A percentile compares a stretch with the other conserved stretches of the same genome.
These are phyloP conservation scores for Calycina herbarum DNA, from an alignment of 2,329 filamentous ascomycete species.

Conservation along the genomic window DNA sequence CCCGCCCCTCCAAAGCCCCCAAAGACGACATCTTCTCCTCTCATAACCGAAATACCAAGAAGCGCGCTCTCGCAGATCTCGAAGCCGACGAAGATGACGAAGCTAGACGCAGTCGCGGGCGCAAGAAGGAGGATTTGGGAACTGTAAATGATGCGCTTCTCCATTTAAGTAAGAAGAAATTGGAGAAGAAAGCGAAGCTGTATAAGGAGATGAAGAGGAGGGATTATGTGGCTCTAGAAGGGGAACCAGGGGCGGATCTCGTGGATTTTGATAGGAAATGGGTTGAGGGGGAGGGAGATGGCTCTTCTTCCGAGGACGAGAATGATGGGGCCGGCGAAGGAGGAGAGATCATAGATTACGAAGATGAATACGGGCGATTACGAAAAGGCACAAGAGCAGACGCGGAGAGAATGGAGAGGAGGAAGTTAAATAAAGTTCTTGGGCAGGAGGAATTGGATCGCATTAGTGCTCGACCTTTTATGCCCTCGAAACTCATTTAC, in stretches of 20 bases:
- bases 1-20: constrained; percentile 50
- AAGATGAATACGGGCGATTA: constrained; percentile 89
- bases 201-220: constrained; percentile 91
- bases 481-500: constrained; percentile 73
- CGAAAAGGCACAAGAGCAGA: constrained; percentile 71
- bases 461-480: constrained; percentile 66
- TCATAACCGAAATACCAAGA: constrained; percentile 62
- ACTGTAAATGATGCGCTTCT: constrained; percentile 56
- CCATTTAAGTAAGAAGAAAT: constrained; percentile 69
- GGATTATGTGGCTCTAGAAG: constrained; percentile 64
- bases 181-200: constrained; percentile 86
- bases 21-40: constrained; percentile 70
- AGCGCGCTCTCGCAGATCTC: constrained; percentile 60
- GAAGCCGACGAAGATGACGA: constrained; percentile 48
- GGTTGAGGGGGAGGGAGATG: constrained; percentile 63
- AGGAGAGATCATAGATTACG: constrained; percentile 74
- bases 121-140: constrained; percentile 64
- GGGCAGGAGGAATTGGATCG: constrained; percentile 63
- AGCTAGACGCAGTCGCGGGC: constrained; percentile 43
- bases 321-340: constrained; percentile 50
- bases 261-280: constrained; percentile 97
- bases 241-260: constrained; percentile 57
- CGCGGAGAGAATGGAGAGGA: constrained; percentile 61
- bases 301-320: constrained; percentile 58
- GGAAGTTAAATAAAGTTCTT: constrained; percentile 51